Evolutionary conservation across 371 early-diverging fungal species (phyloP).

Genomic region (Mortierella sp.): DNA sequence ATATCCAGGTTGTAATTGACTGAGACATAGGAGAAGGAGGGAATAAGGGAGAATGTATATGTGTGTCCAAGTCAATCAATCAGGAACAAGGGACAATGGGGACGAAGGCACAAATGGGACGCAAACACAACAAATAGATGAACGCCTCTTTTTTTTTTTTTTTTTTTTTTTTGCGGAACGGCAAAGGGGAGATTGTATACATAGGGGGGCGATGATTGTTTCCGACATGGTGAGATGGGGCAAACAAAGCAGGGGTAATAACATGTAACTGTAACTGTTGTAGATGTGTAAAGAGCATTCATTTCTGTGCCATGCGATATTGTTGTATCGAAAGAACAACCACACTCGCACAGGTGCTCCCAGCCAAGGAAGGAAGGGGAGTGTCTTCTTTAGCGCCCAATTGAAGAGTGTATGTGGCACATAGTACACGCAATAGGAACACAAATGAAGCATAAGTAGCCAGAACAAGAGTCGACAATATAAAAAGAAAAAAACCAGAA

Average conservation of each 20-base stretch:
- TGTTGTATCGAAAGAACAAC: not conserved
- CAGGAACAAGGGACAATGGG: not conserved
- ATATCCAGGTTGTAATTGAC: not conserved
- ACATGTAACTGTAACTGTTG: not conserved
- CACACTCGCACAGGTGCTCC: not conserved
- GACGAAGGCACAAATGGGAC: not conserved
- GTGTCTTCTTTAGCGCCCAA: not conserved
- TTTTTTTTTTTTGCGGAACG: constrained; percentile 3
- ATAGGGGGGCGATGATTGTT: not conserved
- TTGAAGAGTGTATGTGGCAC: not conserved
- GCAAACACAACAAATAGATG: not conserved
- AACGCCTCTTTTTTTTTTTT: not conserved
- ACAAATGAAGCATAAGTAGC: not conserved
- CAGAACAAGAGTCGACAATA: not conserved
- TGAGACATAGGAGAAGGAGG: not conserved
- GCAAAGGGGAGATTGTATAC: no score
- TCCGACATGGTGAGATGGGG: not conserved
- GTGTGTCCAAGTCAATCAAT: not conserved
- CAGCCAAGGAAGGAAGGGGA: not conserved
- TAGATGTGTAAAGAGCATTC: not conserved
- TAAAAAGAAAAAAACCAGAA: constrained; percentile 5
- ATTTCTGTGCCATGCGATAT: not conserved
- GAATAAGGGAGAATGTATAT: not conserved
- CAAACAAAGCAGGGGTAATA: not conserved
- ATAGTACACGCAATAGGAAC: not conserved